A percentile compares a stretch with the other conserved stretches of the same genome.
These are phyloP conservation scores for Periconia sp. DNA, from an alignment of 2,329 filamentous ascomycete species.

Conservation along the genomic window DNA sequence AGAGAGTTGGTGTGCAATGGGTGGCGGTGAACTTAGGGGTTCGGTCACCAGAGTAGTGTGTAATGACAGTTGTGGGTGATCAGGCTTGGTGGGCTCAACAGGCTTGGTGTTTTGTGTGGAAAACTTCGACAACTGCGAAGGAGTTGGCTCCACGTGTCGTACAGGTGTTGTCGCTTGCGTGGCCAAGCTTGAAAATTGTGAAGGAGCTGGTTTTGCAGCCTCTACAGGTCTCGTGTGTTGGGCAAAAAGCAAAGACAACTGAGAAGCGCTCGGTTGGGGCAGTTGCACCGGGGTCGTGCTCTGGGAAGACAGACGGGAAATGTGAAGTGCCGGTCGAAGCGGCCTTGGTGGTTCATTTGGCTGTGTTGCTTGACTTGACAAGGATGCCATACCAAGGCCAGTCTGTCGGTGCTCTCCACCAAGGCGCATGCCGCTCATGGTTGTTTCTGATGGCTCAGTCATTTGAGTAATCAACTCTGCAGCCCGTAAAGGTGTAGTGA, in stretches of 20 bases:
- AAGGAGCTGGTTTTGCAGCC: slow-evolving; percentile 8
- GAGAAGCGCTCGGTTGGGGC: slow-evolving; percentile 16
- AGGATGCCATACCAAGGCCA: slow-evolving; percentile 14
- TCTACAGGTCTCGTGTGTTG: slow-evolving; percentile 27
- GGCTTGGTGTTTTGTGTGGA: slow-evolving; percentile 29
- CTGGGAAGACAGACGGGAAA: slow-evolving; percentile 33
- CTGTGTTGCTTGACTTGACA: slow-evolving; percentile 17
- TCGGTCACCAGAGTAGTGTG: slow-evolving; percentile 27
- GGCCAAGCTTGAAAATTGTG: slow-evolving; percentile 30
- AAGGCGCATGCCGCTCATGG: neutral
- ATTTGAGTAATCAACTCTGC: slow-evolving; percentile 33
- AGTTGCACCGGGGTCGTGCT: slow-evolving; percentile 25
- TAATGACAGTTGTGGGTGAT: slow-evolving; percentile 17
- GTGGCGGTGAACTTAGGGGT: slow-evolving; percentile 14
- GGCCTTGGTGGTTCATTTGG: slow-evolving; percentile 13
- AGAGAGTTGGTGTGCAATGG: slow-evolving; percentile 9
- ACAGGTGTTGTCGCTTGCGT: slow-evolving; percentile 30
- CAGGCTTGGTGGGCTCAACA: slow-evolving; percentile 14
- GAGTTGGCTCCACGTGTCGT: slow-evolving; percentile 14
- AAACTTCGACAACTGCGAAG: slow-evolving; percentile 23
- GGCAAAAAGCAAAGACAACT: slow-evolving; percentile 23
- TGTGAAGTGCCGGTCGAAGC: slow-evolving; percentile 15
- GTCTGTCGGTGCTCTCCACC: slow-evolving; percentile 2
- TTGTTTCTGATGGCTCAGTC: slow-evolving; percentile 20
- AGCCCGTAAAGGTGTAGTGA: slow-evolving; percentile 22